Base-by-base conservation (phyloP, 331 rosid genomes). In the Telfairia occidentalis region DNA sequence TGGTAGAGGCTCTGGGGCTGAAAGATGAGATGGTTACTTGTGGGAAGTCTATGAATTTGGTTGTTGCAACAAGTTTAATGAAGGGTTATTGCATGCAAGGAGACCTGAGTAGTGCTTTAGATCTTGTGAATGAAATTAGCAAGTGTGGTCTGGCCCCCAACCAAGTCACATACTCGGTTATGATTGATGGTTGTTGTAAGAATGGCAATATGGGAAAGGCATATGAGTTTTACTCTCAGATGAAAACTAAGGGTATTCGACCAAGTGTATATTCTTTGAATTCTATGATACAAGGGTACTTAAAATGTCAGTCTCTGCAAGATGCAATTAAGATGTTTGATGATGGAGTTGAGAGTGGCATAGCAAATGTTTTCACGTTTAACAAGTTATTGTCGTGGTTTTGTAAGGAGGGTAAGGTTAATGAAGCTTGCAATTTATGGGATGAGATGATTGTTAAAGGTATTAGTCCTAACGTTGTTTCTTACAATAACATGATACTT, bases 1-100 rank as follows among this genome's bases (percentile, higher is more conserved):
- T 92, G 84, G 71, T 28, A 15, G 88, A 79, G 63, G 98, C 92
- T 19, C 18, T 84, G 78, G 78, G 81, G 81, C 69, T 89, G 32
- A 92, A 78, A 83, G 92, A 89, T 81, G 92, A 89, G 77, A 92
- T 92, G 98, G 74, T 84, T 42, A 76, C 75, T 53, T 80, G 83
- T 23, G 85, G 96, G 60, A 43, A 74, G 18, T 82, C 86, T 2
- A 40, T 87, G 76, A 83, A 85, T 80, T 75, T 80, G 82, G 26
- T 34, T 73, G 86, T 81, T 79, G 91, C 83, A 3, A 85, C 86
- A 7, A 83, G 80, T 63, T 92, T 92, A 85, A 78, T 90, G 84
- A 86, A 84, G 77, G 96, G 92, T 50, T 60, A 78, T 76, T 89
- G 89, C 69, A 67, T 42, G 85, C 80, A 50, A 76, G 89, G 97